These are phyloP conservation scores for Annona squamosa DNA, from an alignment of 164 flowering plant genomes.

Conservation along the genomic window DNA sequence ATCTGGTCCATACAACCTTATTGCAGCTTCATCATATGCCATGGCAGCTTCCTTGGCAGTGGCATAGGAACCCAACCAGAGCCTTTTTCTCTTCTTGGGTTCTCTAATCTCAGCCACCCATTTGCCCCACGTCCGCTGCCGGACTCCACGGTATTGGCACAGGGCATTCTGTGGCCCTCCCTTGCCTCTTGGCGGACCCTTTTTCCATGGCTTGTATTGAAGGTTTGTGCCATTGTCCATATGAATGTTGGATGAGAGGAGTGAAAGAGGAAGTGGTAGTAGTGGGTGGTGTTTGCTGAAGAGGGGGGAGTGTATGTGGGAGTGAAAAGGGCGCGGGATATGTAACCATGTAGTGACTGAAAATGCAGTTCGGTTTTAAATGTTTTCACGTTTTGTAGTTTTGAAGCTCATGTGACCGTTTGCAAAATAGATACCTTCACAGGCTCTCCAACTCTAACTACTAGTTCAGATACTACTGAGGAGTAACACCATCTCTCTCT, in stretches of 20 bases:
- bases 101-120: constrained; percentile 99
- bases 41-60: constrained; percentile 98
- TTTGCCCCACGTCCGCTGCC: constrained; percentile 98
- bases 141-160: constrained; percentile 84
- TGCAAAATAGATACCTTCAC: neutral
- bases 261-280: constrained; percentile 6
- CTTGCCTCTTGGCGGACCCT: constrained; percentile 94
- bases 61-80: constrained; percentile 93
- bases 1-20: constrained; percentile 79
- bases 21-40: constrained; percentile 97
- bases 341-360: constrained; percentile 26
- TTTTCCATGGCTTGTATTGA: constrained; percentile 84
- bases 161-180: constrained; percentile 94
- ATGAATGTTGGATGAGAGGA: constrained; percentile 1
- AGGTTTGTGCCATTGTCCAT: constrained; percentile 61
- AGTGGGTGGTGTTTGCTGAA: constrained; percentile 2
- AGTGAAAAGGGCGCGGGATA: constrained; percentile 38
- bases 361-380: constrained; percentile 42
- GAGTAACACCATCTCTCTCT: neutral
- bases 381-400: constrained; percentile 63
- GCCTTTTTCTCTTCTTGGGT: constrained; percentile 91
- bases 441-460: neutral
- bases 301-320: neutral
- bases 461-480: neutral
- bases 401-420: constrained; percentile 73